Evolutionary conservation across 768 basidiomycete genomes (phyloP), one percentile per base, ranked within the genome.

Genomic region (Xerocomellus chrysenteron): DNA sequence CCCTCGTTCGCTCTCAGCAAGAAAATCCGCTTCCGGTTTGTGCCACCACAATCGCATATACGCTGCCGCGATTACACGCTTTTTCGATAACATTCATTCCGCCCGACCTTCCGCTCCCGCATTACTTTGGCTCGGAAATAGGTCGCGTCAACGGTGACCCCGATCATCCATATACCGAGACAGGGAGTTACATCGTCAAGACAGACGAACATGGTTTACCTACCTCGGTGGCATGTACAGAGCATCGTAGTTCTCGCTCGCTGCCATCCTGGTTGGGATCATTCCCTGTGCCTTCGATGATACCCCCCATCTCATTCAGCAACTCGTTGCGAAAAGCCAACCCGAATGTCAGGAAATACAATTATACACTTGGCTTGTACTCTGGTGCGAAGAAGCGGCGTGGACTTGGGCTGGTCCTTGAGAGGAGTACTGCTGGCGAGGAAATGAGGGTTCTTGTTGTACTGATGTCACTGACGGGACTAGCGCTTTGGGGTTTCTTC

Each of bases 41-140:
- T 52, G 87, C 87, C 14, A 73, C 77, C 4, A 82, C 81, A 35
- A 82, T 91, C 55, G 87, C 87, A 14, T 81, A 74, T 57, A 73
- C 76, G 32, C 88, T 88, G 61, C 89, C 89, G 0, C 85, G 85
- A 28, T 75, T 91, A n/a, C 70, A 75, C 24, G 72, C 76, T 21
- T 90, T 90, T 72, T 77, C 78, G 13, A 77, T 91, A 50, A 80
- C 83, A 2, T 88, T 87, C 71, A 80, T 90, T 47, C 80, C 85
- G 0, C 77, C 79, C 61, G 80, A 82, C 9, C 75, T 84, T 30
- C 75, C 80, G 4, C 74, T 82, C 14, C 78, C 80, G 13, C 67
- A 77, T 48, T 77, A 76, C 9, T 76, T 80, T 58, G 77, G 75
- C 12, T 69, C 78, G 47, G 77, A 77, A 26, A 69, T 75, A 12